Evolutionary conservation across 768 basidiomycete species (phyloP).

Genomic region (Mrakia gelida): DNA sequence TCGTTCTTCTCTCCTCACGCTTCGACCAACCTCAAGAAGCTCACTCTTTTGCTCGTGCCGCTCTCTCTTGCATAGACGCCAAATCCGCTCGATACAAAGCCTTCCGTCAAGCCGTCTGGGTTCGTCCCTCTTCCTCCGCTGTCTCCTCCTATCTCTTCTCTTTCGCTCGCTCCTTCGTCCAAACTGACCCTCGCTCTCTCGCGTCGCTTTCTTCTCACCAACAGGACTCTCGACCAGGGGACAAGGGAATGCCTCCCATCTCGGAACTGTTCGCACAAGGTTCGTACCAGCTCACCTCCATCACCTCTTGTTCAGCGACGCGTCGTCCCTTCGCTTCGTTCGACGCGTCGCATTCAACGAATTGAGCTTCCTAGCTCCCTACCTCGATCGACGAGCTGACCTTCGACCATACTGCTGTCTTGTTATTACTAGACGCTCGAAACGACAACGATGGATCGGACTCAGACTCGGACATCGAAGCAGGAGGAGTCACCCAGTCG

Average conservation of each 20-base stretch:
- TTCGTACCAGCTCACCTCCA: not conserved
- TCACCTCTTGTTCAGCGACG: not conserved
- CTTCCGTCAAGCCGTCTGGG: not conserved
- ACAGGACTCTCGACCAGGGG: not conserved
- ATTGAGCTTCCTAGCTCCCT: not conserved
- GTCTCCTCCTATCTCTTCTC: not conserved
- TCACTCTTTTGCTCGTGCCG: not conserved
- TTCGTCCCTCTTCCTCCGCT: not conserved
- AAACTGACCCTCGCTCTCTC: not conserved
- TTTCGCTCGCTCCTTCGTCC: not conserved
- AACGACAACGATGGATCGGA: not conserved
- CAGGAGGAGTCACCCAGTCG: not conserved
- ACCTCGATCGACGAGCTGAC: not conserved
- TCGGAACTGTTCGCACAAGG: not conserved
- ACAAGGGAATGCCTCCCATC: not conserved
- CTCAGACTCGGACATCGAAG: conserved; percentile 12
- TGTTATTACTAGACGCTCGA: not conserved
- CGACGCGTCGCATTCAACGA: not conserved
- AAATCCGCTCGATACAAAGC: not conserved
- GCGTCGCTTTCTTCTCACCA: too few species aligned
- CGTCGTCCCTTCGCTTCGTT: too few species aligned
- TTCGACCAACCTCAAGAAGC: not conserved
- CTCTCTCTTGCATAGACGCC: not conserved
- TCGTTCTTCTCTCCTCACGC: too few species aligned
- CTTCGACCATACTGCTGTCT: too few species aligned